phyloP scores from a whole-genome alignment of 148 eudicot genomes.

The Vaccinium vitisidaea region DNA sequence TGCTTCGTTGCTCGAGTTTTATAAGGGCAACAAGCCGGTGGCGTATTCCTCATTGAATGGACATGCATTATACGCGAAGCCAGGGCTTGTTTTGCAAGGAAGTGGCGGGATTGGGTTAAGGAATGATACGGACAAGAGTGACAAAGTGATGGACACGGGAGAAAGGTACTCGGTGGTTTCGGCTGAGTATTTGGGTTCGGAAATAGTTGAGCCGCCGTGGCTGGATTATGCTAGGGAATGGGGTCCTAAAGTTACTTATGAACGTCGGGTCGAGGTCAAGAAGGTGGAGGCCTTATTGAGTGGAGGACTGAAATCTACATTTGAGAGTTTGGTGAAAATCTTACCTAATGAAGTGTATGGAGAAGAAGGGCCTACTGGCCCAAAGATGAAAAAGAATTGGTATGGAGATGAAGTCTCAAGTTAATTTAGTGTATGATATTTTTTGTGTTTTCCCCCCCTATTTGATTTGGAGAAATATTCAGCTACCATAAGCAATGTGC shows the following conservation, averaged over 20 bases:
- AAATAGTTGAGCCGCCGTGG: constrained; percentile 32
- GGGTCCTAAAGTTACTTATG: constrained; percentile 35
- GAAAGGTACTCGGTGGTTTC: constrained; percentile 25
- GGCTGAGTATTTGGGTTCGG: constrained; percentile 20
- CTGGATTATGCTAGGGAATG: constrained; percentile 34
- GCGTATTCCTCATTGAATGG: constrained; percentile 36
- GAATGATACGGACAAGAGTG: constrained; percentile 33
- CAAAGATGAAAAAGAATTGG: constrained; percentile 38
- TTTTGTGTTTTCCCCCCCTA: background rate
- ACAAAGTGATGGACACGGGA: constrained; percentile 26
- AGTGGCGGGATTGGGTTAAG: constrained; percentile 30
- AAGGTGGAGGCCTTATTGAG: constrained; percentile 16
- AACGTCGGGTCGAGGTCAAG: constrained; percentile 24
- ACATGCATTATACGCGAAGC: constrained; percentile 31
- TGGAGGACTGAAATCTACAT: constrained; percentile 16
- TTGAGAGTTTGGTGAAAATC: constrained; percentile 16
- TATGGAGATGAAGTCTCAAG: constrained; percentile 32
- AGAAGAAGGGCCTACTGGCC: constrained; percentile 41
- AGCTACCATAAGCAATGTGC: background rate
- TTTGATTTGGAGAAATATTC: background rate
- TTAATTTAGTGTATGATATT: background rate
- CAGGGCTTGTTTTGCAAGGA: constrained; percentile 39
- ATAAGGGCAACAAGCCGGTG: constrained; percentile 25
- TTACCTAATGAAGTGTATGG: constrained; percentile 27
- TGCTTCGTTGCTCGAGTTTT: constrained; percentile 27